Evolutionary conservation across 2,329 filamentous ascomycete genomes (phyloP).

Genomic region (Microsporum canis): DNA sequence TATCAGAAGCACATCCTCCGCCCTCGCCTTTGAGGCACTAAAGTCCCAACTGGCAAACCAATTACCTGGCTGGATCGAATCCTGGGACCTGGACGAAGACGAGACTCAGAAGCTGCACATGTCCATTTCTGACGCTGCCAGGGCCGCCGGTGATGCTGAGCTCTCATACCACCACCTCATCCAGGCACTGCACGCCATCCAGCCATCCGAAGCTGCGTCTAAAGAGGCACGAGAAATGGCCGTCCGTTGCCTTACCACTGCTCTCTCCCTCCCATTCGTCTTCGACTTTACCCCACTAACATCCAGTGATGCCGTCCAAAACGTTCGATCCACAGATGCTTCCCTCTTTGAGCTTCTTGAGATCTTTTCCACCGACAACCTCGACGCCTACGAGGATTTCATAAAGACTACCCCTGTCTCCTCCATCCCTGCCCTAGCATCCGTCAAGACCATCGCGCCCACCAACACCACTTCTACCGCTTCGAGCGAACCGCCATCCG

Average conservation of each 20-base stretch:
- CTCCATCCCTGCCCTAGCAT: conserved; percentile 68
- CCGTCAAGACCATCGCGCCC: background rate
- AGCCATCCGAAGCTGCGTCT: conserved; percentile 45
- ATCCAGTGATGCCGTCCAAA: conserved; percentile 65
- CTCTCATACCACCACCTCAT: conserved; percentile 63
- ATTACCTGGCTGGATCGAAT: conserved; percentile 67
- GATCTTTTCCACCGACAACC: conserved; percentile 85
- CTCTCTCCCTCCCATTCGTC: conserved; percentile 54
- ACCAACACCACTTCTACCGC: background rate
- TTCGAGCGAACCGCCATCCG: background rate
- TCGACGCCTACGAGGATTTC: conserved; percentile 95
- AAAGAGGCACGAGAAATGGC: conserved; percentile 48
- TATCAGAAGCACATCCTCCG: conserved; percentile 58
- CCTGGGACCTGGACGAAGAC: conserved; percentile 73
- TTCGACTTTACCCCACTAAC: conserved; percentile 65
- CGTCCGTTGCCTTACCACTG: conserved; percentile 53
- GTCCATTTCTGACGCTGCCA: conserved; percentile 68
- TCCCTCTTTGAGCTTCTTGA: conserved; percentile 86
- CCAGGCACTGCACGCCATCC: conserved; percentile 66
- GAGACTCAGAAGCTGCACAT: conserved; percentile 77
- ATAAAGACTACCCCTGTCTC: conserved; percentile 47
- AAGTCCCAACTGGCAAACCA: conserved; percentile 66
- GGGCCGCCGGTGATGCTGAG: conserved; percentile 65
- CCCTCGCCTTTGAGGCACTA: conserved; percentile 69
- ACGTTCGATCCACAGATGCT: conserved; percentile 71